A percentile compares a stretch with the other conserved stretches of the same genome.
These are phyloP conservation scores for Cercospora nicotianae DNA, from an alignment of 2,329 filamentous ascomycete genomes.

Conservation along the genomic window DNA sequence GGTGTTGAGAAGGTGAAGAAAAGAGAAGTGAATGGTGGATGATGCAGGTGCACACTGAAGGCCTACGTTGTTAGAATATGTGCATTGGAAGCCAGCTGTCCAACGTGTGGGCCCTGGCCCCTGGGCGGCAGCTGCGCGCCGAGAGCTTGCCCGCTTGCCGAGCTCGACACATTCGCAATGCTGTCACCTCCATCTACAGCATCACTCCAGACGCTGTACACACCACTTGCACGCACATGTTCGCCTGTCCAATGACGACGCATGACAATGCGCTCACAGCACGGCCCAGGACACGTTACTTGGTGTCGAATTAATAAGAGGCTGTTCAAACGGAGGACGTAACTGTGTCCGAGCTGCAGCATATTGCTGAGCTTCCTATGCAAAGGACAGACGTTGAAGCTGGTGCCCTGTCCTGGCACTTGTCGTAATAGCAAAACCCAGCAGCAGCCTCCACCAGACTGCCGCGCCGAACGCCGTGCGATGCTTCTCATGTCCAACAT, in stretches of 20 bases:
- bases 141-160: not conserved
- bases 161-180: not conserved
- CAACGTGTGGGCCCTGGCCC: not conserved
- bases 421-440: not conserved
- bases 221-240: not conserved
- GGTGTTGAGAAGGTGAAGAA: not conserved
- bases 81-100: constrained; percentile 3
- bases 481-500: constrained; percentile 2
- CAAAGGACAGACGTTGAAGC: constrained; percentile 3
- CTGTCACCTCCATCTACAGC: not conserved
- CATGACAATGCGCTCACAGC: not conserved
- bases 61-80: not conserved
- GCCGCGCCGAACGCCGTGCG: constrained; percentile 1
- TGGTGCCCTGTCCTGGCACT: not conserved
- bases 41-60: not conserved
- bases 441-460: not conserved
- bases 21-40: constrained; percentile 14
- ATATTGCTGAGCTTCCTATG: not conserved
- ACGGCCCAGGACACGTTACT: not conserved
- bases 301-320: not conserved
- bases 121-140: not conserved
- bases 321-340: not conserved
- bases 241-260: not conserved
- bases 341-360: not conserved
- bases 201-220: not conserved